These are phyloP conservation scores for Candida sakaeoensis DNA, from an alignment of 805 yeast species.

Conservation along the genomic window DNA sequence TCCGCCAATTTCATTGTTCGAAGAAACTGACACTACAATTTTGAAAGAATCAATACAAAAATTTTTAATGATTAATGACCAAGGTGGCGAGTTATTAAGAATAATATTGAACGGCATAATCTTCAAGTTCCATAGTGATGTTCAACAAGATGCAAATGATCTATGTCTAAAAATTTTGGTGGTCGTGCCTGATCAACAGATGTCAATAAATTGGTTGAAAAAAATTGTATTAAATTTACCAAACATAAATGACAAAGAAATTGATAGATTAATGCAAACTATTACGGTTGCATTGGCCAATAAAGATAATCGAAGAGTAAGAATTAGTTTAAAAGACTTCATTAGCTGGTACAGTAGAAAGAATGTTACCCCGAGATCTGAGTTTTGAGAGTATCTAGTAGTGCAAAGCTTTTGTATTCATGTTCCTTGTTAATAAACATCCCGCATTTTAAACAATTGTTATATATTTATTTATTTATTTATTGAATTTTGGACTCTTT, in stretches of 20 bases:
- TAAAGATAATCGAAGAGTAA: conserved; percentile 69
- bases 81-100: conserved; percentile 56
- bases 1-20: conserved; percentile 73
- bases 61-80: conserved; percentile 37
- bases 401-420: neutral
- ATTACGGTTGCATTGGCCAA: conserved; percentile 59
- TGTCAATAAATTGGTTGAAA: conserved; percentile 58
- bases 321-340: conserved; percentile 71
- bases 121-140: conserved; percentile 65
- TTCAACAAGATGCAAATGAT: conserved; percentile 71
- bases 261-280: conserved; percentile 54
- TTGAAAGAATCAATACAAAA: conserved; percentile 48
- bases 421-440: neutral
- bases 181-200: conserved; percentile 39
- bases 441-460: neutral
- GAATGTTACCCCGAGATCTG: conserved; percentile 46
- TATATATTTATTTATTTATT: no score
- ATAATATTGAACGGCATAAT: conserved; percentile 64
- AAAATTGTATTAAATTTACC: conserved; percentile 57
- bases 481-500: no score
- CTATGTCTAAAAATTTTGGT: conserved; percentile 61
- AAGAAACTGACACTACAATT: conserved; percentile 47
- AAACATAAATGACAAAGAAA: conserved; percentile 63
- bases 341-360: conserved; percentile 80
- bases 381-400: conserved; percentile 13